Percentiles rank a stretch among this genome's conserved stretches.
Conservation (phyloP, 1,284 basidiomycete species). For the Rhodotorula glutinis region DNA sequence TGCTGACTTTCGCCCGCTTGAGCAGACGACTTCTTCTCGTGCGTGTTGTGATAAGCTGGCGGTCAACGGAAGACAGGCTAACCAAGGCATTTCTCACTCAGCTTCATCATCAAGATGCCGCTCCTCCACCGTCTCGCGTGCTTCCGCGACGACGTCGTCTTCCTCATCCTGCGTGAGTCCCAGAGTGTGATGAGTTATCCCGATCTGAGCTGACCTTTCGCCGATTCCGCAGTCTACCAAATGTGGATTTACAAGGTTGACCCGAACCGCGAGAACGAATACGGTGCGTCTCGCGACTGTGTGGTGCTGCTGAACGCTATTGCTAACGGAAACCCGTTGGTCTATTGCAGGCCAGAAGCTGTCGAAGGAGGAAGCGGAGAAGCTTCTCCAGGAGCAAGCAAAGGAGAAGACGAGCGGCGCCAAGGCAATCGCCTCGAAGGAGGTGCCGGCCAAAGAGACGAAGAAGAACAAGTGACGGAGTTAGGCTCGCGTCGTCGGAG, state of each 20-base stretch:
- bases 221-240: constrained; percentile 49
- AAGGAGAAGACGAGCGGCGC: background rate
- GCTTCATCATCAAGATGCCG: constrained; percentile 88
- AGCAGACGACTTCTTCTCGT: constrained; percentile 37
- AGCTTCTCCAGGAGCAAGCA: constrained; percentile 10
- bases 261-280: constrained; percentile 90
- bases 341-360: constrained; percentile 28
- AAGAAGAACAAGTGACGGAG: background rate
- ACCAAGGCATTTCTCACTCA: background rate
- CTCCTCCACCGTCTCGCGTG: constrained; percentile 83
- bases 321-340: background rate
- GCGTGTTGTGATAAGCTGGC: constrained; percentile 4
- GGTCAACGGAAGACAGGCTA: too few species aligned
- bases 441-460: constrained; percentile 10
- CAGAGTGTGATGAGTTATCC: background rate
- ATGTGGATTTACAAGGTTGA: constrained; percentile 95
- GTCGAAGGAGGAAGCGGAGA: constrained; percentile 31
- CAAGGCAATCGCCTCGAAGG: background rate
- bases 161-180: constrained; percentile 39
- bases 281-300: constrained; percentile 61
- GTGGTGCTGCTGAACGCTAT: too few species aligned
- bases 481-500: too few species aligned
- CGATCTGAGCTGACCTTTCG: too few species aligned
- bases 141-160: constrained; percentile 57
- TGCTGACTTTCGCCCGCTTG: background rate